Evolutionary conservation across 345 rosid genomes (phyloP), one percentile per base, ranked within the genome.

Genomic region (Pugionium dolabratum): DNA sequence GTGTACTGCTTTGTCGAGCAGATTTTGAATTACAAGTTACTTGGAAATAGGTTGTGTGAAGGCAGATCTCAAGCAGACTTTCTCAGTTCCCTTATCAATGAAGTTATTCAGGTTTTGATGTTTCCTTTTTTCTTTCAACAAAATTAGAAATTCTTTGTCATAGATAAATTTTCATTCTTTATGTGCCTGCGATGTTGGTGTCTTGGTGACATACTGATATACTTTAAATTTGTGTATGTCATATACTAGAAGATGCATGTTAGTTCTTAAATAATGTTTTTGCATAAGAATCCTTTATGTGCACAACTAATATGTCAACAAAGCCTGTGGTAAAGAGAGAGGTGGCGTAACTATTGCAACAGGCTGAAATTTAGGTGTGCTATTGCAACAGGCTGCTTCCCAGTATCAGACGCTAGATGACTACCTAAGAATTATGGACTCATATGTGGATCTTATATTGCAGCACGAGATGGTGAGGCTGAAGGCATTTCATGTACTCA

Each of bases 21-120:
- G 98, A 76, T 76, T 64, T 79, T 87, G 75, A 89, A 92, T 79
- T 87, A 83, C 82, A 89, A 88, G 79, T 79, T 92, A 78, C 89
- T 92, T 80, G 98, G 98, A 62, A 83, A 71, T 57, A 80, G 85
- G 74, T 79, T 92, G 48, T 79, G 71, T 69, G 98, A 92, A 81
- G 71, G 73, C 66, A 69, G 64, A 53, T 76, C 76, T 56, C 71
- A 64, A 42, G 36, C 64, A 61, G 78, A 75, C 70, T 70, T 51
- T 62, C 67, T 79, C 48, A 64, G 75, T 61, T 76, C 79, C 50
- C 69, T 83, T 36, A 50, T 84, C 73, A 75, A 73, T 72, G 80
- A 76, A 75, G 82, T 92, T 72, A 72, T 87, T 63, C 84, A 84
- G 91, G 98, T 88, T 58, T 58, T 62, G 39, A 3, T 30, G 51